Percentiles rank a stretch among this genome's conserved stretches.
Evolutionary conservation across 352 stramenopile genomes (phyloP).

Genomic region (Elongisporangium prolatum): DNA sequence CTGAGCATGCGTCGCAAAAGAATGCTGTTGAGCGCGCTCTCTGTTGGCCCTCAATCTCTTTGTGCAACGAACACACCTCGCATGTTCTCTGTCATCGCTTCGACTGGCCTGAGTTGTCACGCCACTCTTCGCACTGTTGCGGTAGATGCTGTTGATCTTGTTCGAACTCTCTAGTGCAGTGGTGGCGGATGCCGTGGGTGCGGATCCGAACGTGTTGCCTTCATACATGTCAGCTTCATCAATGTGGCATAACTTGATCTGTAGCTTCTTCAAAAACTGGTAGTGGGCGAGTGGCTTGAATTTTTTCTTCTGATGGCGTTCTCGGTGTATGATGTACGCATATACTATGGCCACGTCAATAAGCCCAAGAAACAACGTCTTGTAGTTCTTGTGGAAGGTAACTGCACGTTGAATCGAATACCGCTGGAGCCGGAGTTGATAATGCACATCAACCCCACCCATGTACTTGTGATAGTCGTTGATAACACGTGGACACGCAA

Average conservation of each 20-base stretch:
- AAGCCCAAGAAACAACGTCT: slow-evolving; percentile 9
- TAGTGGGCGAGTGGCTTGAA: slow-evolving; percentile 4
- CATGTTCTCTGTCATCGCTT: too few species aligned
- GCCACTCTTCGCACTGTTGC: too few species aligned
- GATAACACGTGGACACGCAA: slow-evolving; percentile 2
- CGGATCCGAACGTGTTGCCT: slow-evolving; percentile 11
- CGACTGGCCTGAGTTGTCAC: too few species aligned
- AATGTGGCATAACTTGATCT: slow-evolving; percentile 2
- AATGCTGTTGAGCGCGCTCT: too few species aligned
- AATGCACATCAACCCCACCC: slow-evolving; percentile 10
- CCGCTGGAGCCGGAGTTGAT: slow-evolving; percentile 16
- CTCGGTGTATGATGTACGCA: slow-evolving; percentile 14
- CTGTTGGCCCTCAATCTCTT: too few species aligned
- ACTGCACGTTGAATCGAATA: slow-evolving; percentile 8
- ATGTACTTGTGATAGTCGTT: slow-evolving; percentile 15
- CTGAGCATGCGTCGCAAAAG: too few species aligned
- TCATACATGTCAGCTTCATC: slow-evolving; percentile 10
- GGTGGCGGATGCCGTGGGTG: too few species aligned
- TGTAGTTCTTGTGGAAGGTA: slow-evolving; percentile 17
- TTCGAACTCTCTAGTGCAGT: too few species aligned
- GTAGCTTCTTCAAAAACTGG: slow-evolving; percentile 10
- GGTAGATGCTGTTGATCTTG: too few species aligned
- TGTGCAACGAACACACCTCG: too few species aligned
- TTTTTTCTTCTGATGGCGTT: slow-evolving; percentile 6
- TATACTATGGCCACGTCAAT: slow-evolving; percentile 18